phyloP scores from a whole-genome alignment of 2,329 filamentous ascomycete species.

The Neodidymelliopsis sp. region DNA sequence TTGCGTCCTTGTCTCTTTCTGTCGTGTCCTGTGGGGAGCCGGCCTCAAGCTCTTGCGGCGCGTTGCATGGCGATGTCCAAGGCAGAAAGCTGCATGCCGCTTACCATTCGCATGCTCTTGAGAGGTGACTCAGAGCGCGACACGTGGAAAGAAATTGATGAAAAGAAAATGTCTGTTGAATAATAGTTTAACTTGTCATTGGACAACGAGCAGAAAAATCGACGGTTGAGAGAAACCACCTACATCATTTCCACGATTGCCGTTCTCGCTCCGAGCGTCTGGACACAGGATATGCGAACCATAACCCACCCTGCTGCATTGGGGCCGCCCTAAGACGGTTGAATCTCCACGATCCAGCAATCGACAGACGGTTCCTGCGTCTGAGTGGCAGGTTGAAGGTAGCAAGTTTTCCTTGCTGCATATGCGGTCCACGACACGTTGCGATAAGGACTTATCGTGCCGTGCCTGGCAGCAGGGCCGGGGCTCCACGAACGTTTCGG shows the following conservation, averaged over 20 bases:
- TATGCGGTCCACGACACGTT: constrained; percentile 27
- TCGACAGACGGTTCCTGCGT: constrained; percentile 6
- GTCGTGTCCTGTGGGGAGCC: background rate
- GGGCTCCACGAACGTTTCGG: constrained; percentile 33
- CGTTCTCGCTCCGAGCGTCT: constrained; percentile 18
- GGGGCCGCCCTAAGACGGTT: constrained; percentile 19
- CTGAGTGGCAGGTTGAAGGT: constrained; percentile 22
- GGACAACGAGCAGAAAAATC: background rate
- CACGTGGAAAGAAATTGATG: background rate
- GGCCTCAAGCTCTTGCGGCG: background rate
- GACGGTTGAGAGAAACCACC: constrained; percentile 6
- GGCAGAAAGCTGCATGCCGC: background rate
- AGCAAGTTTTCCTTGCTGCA: constrained; percentile 31
- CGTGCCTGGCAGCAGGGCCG: constrained; percentile 23
- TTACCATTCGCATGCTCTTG: background rate
- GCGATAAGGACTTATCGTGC: constrained; percentile 35
- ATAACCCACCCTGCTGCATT: constrained; percentile 29
- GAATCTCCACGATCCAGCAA: constrained; percentile 14
- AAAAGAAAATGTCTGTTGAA: constrained; percentile 7
- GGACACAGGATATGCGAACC: constrained; percentile 24
- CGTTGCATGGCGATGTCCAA: background rate
- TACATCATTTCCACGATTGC: constrained; percentile 19
- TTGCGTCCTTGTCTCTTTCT: background rate
- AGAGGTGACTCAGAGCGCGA: constrained; percentile 8
- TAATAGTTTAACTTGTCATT: constrained; percentile 4